phyloP scores from a whole-genome alignment of 352 stramenopile species.

The Phytopythium vexans region DNA sequence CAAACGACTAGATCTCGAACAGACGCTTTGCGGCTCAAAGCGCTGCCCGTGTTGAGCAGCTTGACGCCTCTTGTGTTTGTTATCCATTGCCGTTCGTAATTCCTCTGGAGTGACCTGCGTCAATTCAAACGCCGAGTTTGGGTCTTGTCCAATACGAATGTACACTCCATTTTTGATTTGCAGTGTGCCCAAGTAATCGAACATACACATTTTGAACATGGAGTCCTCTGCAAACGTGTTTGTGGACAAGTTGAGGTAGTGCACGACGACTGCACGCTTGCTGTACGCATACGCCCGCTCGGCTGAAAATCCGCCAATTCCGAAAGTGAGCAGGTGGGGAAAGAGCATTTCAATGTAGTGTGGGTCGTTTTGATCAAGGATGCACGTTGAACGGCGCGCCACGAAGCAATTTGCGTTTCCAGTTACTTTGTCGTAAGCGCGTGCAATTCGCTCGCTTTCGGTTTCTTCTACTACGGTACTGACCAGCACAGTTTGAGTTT shows the following conservation, averaged over 20 bases:
- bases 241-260: constrained; percentile 22
- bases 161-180: constrained; percentile 17
- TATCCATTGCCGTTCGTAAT: constrained; percentile 2
- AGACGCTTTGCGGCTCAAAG: no score
- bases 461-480: constrained; percentile 4
- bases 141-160: constrained; percentile 13
- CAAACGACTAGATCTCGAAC: neutral
- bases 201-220: constrained; percentile 23
- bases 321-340: constrained; percentile 17
- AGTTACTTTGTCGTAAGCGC: constrained; percentile 3
- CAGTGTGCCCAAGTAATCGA: constrained; percentile 11
- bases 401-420: constrained; percentile 1
- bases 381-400: constrained; percentile 5
- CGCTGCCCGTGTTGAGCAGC: neutral
- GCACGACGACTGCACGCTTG: constrained; percentile 14
- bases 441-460: constrained; percentile 4
- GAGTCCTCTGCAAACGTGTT: constrained; percentile 19
- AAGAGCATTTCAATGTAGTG: constrained; percentile 20
- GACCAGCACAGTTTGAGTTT: constrained; percentile 15
- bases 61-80: neutral
- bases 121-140: constrained; percentile 3
- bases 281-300: constrained; percentile 10
- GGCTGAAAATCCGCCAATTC: constrained; percentile 12
- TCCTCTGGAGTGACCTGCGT: constrained; percentile 12
- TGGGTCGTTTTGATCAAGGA: constrained; percentile 13